Percentiles rank a stretch among this genome's conserved stretches.
Evolutionary conservation across 108 stramenopile genomes (phyloP).

Genomic region (Fragilaria radians): DNA sequence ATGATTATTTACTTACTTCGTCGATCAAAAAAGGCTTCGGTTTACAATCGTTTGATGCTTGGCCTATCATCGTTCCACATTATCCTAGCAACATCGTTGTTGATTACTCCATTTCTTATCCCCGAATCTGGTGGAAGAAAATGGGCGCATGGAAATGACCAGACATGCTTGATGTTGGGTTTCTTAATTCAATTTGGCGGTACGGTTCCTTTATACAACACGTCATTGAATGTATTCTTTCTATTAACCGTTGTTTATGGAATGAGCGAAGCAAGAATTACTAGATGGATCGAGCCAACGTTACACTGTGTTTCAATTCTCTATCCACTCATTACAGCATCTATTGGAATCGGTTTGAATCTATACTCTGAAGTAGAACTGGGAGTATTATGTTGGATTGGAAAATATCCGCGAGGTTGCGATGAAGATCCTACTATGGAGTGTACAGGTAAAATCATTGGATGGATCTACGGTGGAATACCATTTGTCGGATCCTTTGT

Average conservation of each 20-base stretch:
- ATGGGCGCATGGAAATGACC: constrained; percentile 22
- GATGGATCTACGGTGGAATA: neutral
- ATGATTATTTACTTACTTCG: constrained; percentile 10
- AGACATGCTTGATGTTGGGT: constrained; percentile 39
- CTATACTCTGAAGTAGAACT: neutral
- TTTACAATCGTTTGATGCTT: constrained; percentile 18
- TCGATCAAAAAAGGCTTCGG: neutral
- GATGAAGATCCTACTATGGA: neutral
- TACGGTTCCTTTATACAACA: constrained; percentile 38
- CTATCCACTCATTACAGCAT: neutral
- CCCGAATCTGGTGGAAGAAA: constrained; percentile 5
- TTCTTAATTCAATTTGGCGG: constrained; percentile 46
- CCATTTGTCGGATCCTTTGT: neutral
- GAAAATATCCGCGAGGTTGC: neutral
- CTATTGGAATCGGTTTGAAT: neutral
- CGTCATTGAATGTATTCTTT: constrained; percentile 38
- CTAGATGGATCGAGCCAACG: neutral
- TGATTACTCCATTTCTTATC: constrained; percentile 6
- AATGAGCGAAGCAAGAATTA: neutral
- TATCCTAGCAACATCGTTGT: neutral
- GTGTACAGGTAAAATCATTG: neutral
- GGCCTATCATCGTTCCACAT: constrained; percentile 14
- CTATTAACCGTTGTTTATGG: constrained; percentile 34
- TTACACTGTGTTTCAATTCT: neutral
- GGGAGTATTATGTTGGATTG: neutral